Conservation (phyloP, 495 filamentous ascomycete genomes). For the Penicillium waksmanii region DNA sequence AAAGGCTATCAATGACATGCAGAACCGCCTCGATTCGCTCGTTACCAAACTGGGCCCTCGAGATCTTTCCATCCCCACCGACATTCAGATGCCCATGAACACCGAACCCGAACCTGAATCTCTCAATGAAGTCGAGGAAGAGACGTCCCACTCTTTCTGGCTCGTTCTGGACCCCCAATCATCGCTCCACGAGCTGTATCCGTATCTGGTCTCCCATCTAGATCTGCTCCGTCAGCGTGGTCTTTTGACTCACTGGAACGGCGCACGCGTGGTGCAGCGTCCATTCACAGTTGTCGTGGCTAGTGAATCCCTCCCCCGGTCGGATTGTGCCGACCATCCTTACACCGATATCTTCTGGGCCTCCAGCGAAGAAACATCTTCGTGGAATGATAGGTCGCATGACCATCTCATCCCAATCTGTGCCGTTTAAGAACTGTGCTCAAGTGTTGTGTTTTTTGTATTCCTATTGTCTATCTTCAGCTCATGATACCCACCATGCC, state of each 20-base stretch:
- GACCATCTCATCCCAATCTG: slow-evolving; percentile 22
- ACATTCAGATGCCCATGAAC: slow-evolving; percentile 2
- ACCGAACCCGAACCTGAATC: neutral
- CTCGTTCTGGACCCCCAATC: slow-evolving; percentile 24
- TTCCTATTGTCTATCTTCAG: slow-evolving; percentile 4
- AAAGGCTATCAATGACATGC: slow-evolving; percentile 17
- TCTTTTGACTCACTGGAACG: slow-evolving; percentile 61
- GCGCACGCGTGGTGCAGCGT: slow-evolving; percentile 45
- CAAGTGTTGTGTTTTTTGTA: neutral
- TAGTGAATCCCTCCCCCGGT: slow-evolving; percentile 62
- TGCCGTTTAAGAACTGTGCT: slow-evolving; percentile 11
- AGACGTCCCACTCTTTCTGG: slow-evolving; percentile 13
- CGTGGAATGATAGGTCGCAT: slow-evolving; percentile 4
- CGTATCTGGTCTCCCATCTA: slow-evolving; percentile 46
- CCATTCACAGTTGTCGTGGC: slow-evolving; percentile 75
- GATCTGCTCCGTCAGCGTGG: slow-evolving; percentile 58
- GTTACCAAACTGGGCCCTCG: slow-evolving; percentile 6
- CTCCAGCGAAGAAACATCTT: slow-evolving; percentile 41
- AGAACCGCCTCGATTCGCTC: slow-evolving; percentile 21
- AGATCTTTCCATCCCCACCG: neutral
- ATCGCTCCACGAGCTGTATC: slow-evolving; percentile 12
- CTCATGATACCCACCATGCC: slow-evolving; percentile 20
- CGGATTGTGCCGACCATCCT: slow-evolving; percentile 22
- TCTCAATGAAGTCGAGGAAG: neutral
- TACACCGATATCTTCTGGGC: slow-evolving; percentile 71